A percentile compares a stretch with the other conserved stretches of the same genome.
phyloP scores from a whole-genome alignment of 108 stramenopile species.

The Skeletonema grethae region DNA sequence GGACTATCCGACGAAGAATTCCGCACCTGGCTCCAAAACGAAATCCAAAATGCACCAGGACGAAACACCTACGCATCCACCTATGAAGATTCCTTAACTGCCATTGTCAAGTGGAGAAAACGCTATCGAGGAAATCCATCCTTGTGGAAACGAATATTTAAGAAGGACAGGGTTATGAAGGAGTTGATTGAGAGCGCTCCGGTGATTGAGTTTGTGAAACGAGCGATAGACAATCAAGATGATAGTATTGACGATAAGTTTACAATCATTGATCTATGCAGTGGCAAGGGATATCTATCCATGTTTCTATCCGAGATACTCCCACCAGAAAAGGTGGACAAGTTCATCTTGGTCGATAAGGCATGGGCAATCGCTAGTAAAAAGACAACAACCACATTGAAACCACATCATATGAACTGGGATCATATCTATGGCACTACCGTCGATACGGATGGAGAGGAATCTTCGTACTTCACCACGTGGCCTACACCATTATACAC shows the following conservation, averaged over 20 bases:
- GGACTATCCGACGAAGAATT: slow-evolving; percentile 41
- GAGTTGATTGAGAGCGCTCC: slow-evolving; percentile 57
- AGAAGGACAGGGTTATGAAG: slow-evolving; percentile 49
- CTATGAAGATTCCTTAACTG: background rate
- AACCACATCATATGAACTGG: slow-evolving; percentile 59
- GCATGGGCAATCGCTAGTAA: slow-evolving; percentile 49
- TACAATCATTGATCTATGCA: slow-evolving; percentile 50
- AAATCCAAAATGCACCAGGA: slow-evolving; percentile 23
- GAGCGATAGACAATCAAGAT: slow-evolving; percentile 6
- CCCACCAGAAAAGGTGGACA: slow-evolving; percentile 31
- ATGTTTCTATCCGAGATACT: slow-evolving; percentile 56
- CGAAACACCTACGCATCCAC: slow-evolving; percentile 5
- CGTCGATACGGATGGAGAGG: background rate
- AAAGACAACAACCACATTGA: background rate
- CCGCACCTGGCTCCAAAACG: background rate
- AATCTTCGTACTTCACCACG: slow-evolving; percentile 41
- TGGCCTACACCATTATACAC: slow-evolving; percentile 59
- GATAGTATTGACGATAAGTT: background rate
- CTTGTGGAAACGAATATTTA: slow-evolving; percentile 52
- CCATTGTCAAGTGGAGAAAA: slow-evolving; percentile 44
- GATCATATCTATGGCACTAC: slow-evolving; percentile 53
- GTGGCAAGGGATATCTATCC: slow-evolving; percentile 51
- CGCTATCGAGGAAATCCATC: slow-evolving; percentile 48
- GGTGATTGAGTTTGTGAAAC: slow-evolving; percentile 33
- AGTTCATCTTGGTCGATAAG: slow-evolving; percentile 55